phyloP scores from a whole-genome alignment of 148 eudicot species.

The Nepenthes gracilis region DNA sequence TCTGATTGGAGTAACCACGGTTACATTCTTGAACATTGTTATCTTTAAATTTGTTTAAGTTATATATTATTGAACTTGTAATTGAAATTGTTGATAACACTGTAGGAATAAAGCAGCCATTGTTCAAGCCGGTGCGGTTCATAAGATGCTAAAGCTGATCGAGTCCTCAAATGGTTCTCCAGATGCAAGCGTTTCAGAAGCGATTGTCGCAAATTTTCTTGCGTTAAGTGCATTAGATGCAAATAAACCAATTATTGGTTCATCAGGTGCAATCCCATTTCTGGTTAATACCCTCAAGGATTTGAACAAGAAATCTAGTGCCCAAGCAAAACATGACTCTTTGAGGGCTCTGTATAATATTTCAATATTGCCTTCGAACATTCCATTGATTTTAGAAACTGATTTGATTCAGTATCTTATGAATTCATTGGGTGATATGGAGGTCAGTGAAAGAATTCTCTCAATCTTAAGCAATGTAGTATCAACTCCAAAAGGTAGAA shows the following conservation, averaged over 20 bases:
- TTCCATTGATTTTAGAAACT: conserved; percentile 42
- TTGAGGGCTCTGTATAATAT: conserved; percentile 78
- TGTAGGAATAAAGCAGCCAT: conserved; percentile 83
- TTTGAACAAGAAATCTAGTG: conserved; percentile 13
- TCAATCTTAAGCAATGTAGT: conserved; percentile 66
- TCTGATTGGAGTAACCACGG: too few species aligned
- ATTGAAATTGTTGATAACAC: neutral
- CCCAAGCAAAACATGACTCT: conserved; percentile 66
- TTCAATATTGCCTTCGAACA: conserved; percentile 49
- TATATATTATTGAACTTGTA: neutral
- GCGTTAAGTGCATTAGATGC: conserved; percentile 84
- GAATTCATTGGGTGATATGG: conserved; percentile 52
- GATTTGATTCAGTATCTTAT: conserved; percentile 42
- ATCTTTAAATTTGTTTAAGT: neutral
- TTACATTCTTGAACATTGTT: neutral
- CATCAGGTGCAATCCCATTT: conserved; percentile 68
- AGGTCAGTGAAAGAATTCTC: conserved; percentile 66
- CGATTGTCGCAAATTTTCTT: conserved; percentile 81
- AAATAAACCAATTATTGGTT: conserved; percentile 76
- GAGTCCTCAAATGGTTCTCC: conserved; percentile 33
- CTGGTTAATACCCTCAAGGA: conserved; percentile 44
- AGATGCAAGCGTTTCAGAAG: conserved; percentile 37
- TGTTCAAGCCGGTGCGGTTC: conserved; percentile 85
- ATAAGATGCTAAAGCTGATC: conserved; percentile 74
- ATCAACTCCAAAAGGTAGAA: conserved; percentile 52